Percentiles rank a stretch among this genome's conserved stretches.
phyloP scores from a whole-genome alignment of 1,284 basidiomycete species.

The Ustilago sp. region DNA sequence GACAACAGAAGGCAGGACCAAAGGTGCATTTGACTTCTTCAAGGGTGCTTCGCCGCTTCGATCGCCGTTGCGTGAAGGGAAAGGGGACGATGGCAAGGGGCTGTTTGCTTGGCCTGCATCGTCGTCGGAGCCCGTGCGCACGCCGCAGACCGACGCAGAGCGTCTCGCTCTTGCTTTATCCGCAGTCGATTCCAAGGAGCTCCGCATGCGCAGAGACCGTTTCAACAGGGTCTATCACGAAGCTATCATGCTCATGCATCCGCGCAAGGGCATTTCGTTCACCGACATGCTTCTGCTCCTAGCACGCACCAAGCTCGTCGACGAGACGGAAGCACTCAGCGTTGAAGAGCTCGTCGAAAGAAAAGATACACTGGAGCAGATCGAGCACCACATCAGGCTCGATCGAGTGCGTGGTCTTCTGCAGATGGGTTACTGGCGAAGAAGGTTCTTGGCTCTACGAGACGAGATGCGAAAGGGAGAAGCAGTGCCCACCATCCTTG shows the following conservation, averaged over 20 bases:
- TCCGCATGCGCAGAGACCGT: conserved; percentile 55
- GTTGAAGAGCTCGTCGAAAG: conserved; percentile 66
- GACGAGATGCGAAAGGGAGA: conserved; percentile 35
- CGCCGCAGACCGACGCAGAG: conserved; percentile 28
- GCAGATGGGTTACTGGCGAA: conserved; percentile 58
- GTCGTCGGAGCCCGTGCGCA: conserved; percentile 11
- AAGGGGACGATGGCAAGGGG: conserved; percentile 19
- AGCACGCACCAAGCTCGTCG: conserved; percentile 90
- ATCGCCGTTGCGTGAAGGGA: conserved; percentile 32
- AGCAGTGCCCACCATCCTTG: conserved; percentile 24
- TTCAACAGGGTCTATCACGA: conserved; percentile 68
- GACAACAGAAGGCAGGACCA: conserved; percentile 17
- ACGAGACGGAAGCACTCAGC: conserved; percentile 74
- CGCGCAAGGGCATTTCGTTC: conserved; percentile 81
- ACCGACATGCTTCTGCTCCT: conserved; percentile 88
- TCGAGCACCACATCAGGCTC: conserved; percentile 61
- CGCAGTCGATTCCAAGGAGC: conserved; percentile 45
- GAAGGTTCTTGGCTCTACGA: conserved; percentile 53
- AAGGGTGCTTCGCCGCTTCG: conserved; percentile 34
- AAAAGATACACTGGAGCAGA: conserved; percentile 51
- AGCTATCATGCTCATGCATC: conserved; percentile 73
- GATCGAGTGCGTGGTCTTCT: conserved; percentile 63
- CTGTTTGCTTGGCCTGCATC: conserved; percentile 34
- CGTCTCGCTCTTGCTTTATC: conserved; percentile 38
- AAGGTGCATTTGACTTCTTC: conserved; percentile 37